Percentiles rank a stretch among this genome's conserved stretches.
These are phyloP conservation scores for Euclidium syriacum DNA, from an alignment of 345 rosid genomes.

Conservation along the genomic window DNA sequence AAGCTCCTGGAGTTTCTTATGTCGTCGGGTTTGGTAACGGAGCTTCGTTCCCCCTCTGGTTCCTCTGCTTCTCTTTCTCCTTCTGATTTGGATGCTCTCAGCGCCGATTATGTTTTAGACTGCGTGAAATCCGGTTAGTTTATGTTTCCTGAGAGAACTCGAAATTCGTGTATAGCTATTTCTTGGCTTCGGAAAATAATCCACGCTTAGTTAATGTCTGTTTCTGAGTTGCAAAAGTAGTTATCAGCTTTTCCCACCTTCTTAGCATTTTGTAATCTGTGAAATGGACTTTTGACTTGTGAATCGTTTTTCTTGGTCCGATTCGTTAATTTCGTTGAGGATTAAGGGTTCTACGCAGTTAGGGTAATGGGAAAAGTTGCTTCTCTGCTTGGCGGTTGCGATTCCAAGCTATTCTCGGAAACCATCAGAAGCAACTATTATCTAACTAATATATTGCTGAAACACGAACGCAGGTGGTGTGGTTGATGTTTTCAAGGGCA, in stretches of 20 bases:
- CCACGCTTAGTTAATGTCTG: neutral
- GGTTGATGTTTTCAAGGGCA: conserved; percentile 60
- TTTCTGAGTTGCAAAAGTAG: neutral
- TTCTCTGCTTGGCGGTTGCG: neutral
- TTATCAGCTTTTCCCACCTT: neutral
- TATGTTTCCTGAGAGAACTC: neutral
- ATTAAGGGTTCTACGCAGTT: neutral
- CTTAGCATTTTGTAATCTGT: neutral
- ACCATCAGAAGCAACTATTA: neutral
- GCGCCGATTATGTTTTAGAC: conserved; percentile 66
- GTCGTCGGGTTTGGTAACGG: conserved; percentile 53
- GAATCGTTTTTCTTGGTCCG: neutral
- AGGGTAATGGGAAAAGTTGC: neutral
- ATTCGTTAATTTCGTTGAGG: neutral
- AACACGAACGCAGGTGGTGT: conserved; percentile 55
- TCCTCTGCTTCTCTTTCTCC: conserved; percentile 41
- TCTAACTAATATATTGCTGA: neutral
- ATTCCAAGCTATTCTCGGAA: neutral
- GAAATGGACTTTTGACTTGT: neutral
- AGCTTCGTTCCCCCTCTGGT: conserved; percentile 52
- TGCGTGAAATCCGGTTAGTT: conserved; percentile 62
- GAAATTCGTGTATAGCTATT: neutral
- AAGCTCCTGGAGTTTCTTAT: conserved; percentile 72
- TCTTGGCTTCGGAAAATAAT: neutral
- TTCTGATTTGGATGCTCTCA: conserved; percentile 58